Base-by-base conservation (phyloP, 805 yeast genomes). In the Citeromyces matritensis region DNA sequence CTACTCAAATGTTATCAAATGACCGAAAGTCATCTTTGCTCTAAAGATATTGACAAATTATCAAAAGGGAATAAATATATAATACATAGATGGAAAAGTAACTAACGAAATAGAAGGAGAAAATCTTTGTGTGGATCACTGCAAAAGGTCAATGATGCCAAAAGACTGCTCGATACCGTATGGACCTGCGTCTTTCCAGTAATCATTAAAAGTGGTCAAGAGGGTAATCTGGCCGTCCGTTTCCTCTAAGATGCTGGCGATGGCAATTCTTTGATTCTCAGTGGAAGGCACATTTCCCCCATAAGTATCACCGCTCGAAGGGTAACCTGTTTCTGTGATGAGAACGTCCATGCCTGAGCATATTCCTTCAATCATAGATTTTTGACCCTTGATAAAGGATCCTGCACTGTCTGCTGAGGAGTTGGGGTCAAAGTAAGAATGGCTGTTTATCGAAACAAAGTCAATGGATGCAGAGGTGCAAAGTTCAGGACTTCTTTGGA, bases 291-390 rank as follows among this genome's bases (percentile, higher is more conserved):
- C 67, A 42, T 84, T 80, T 31, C 55, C 55, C 34, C 95, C 95
- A 47, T 82, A 73, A 35, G 63, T 58, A 37, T 48, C 49, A 45
- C 95, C 95, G 26, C 60, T 57, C 42, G 76, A 70, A 43, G 95
- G 95, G 50, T 82, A 85, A 28, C 95, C 95, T 4, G 95, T 84
- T 55, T 85, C 95, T 13, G 93, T 75, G 34, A 85, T 72, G 13
- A 60, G 41, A 24, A 81, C 73, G 6, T 57, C 51, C 50, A 64
- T 58, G 35, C 58, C 55, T 19, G 67, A 57, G 58, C 95, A 85
- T 29, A 62, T 55, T 10, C 51, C 53, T 41, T 64, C 53, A 15
- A 74, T 74, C 35, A 74, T 48, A 14, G 44, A 51, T 38, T 70
- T 58, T 57, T 86, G 93, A 23, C 71, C 70, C 31, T 58, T 52